phyloP scores from a whole-genome alignment of 2,329 filamentous ascomycete species.

The Fusarium sp. region DNA sequence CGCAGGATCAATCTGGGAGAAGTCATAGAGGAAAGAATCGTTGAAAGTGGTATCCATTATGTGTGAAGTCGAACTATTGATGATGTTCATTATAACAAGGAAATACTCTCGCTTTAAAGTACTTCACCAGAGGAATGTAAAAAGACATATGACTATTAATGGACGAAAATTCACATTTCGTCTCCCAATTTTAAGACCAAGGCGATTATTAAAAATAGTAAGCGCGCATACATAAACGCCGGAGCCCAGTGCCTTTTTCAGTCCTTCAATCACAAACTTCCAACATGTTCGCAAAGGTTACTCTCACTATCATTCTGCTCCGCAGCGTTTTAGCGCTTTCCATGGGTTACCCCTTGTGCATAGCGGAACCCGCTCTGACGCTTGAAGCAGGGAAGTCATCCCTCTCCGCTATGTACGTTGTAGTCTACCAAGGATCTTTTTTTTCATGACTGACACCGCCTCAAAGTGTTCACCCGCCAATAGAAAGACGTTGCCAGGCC shows the following conservation, averaged over 20 bases:
- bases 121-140: not conserved
- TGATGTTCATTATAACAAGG: too few species aligned
- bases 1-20: conserved; percentile 3
- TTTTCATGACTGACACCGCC: not conserved
- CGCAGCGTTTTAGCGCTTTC: conserved; percentile 7
- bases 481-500: conserved; percentile 1
- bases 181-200: not conserved
- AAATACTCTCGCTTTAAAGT: too few species aligned
- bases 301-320: not conserved
- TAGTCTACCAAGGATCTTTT: too few species aligned
- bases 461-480: not conserved
- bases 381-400: conserved; percentile 11
- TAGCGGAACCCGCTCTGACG: not conserved
- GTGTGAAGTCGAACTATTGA: not conserved
- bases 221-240: conserved; percentile 16
- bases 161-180: not conserved
- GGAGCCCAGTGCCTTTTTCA: not conserved
- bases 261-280: not conserved
- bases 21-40: conserved; percentile 6
- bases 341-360: conserved; percentile 9
- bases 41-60: conserved; percentile 9
- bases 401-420: conserved; percentile 9
- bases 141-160: not conserved
- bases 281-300: not conserved
- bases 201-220: conserved; percentile 1